Base-by-base conservation (phyloP, 2,329 filamentous ascomycete species). In the Hymenotorrendiella dingleyae region DNA sequence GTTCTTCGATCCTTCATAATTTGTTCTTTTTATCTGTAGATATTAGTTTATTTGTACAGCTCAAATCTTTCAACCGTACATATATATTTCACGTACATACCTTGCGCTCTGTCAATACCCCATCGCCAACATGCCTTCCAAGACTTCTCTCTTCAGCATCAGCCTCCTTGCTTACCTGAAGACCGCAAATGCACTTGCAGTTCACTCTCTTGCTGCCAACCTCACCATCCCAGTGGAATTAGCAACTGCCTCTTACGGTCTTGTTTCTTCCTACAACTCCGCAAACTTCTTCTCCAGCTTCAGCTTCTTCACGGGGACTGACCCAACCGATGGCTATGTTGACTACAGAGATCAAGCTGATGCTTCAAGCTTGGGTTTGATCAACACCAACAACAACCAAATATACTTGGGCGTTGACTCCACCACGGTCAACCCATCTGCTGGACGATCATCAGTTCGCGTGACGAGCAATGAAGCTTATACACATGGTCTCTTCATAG, bases 401-500 rank as follows among this genome's bases (percentile, higher is more conserved):
- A 67, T 87, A 54, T 84, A 82, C 60, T 74, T 89, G 45, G 84
- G 84, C 30, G 80, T 84, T 30, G 84, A 89, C 63, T 64, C 73
- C 57, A 71, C 62, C 36, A 83, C 78, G 17, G 52, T 62, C 28
- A 74, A 75, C 46, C 72, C 74, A 0, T 55, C 66, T 19, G 65
- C 64, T 1, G 73, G 72, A n/a, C 62, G 73, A 14, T 68, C 71
- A 8, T 86, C 80, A 49, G 74, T 89, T 28, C 75, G 84, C 12
- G 62, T 89, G 10, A 76, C 78, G 32, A 85, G 80, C 62, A 81
- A 76, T 40, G 69, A 75, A 37, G 62, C 68, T 4, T 89, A 80
- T 60, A 76, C 71, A 22, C 71, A 80, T 52, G 84, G 82, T 1
- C 72, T 88, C 8, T 78, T 88, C 53, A 79, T 89, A 37, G 70